A percentile compares a stretch with the other conserved stretches of the same genome.
These are phyloP conservation scores for Pythium insidiosum DNA, from an alignment of 352 stramenopile species.

Conservation along the genomic window DNA sequence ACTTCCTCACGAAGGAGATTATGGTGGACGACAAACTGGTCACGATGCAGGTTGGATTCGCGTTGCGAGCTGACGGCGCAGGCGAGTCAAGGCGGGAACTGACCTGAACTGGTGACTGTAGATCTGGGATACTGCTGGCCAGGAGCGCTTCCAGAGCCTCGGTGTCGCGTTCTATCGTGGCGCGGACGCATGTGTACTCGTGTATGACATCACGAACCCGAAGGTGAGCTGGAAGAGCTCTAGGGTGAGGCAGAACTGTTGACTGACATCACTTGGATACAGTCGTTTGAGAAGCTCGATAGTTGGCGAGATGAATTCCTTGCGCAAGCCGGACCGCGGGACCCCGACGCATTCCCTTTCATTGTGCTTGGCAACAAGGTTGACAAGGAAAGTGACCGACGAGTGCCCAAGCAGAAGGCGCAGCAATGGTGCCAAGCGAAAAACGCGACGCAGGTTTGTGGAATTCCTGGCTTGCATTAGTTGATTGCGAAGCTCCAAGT, in stretches of 20 bases:
- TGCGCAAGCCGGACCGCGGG: constrained; percentile 81
- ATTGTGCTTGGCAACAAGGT: constrained; percentile 99
- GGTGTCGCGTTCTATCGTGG: constrained; percentile 98
- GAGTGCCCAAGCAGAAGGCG: constrained; percentile 85
- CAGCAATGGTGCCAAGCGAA: constrained; percentile 92
- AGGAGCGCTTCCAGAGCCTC: constrained; percentile 98
- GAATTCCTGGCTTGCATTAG: too few relatives aligned
- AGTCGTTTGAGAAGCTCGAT: constrained; percentile 97
- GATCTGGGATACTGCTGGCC: constrained; percentile 99
- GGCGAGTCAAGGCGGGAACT: too few relatives aligned
- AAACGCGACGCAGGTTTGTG: constrained; percentile 67
- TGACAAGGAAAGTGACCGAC: constrained; percentile 88
- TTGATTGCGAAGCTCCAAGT: too few relatives aligned
- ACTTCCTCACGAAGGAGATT: constrained; percentile 98
- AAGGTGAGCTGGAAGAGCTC: constrained; percentile 38
- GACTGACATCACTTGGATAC: not conserved
- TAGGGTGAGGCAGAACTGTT: not conserved
- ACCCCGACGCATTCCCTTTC: constrained; percentile 95
- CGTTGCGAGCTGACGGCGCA: too few relatives aligned
- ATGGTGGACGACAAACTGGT: constrained; percentile 95
- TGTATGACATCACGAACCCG: constrained; percentile 99
- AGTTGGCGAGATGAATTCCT: constrained; percentile 98
- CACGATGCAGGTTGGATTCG: constrained; percentile 84
- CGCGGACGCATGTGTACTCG: constrained; percentile 96
- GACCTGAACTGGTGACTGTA: constrained; percentile 19